These are phyloP conservation scores for Xylaria sp. DNA, from an alignment of 2,329 filamentous ascomycete genomes.

Conservation along the genomic window DNA sequence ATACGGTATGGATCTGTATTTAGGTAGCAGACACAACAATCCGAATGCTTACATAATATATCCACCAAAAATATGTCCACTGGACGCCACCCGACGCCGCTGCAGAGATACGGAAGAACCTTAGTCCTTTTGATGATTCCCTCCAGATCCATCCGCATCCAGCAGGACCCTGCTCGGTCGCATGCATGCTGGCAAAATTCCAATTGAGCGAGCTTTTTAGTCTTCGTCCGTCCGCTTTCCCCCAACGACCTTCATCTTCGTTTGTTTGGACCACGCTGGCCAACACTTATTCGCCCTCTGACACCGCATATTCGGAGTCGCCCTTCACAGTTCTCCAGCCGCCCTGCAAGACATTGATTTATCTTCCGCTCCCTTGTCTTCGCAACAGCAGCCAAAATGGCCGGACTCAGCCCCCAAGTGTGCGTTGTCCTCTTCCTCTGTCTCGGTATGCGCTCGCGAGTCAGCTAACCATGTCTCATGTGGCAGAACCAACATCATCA, in stretches of 20 bases:
- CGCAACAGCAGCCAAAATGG: slow-evolving; percentile 54
- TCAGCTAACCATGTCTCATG: slow-evolving; percentile 26
- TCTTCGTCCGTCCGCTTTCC: neutral
- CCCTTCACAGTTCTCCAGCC: neutral
- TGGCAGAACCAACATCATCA: slow-evolving; percentile 82
- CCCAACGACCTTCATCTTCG: slow-evolving; percentile 3
- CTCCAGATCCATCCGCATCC: slow-evolving; percentile 4
- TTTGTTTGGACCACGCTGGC: neutral
- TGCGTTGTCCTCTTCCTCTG: slow-evolving; percentile 43
- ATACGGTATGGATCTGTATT: too few relatives aligned
- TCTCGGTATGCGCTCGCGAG: slow-evolving; percentile 5
- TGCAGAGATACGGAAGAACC: slow-evolving; percentile 19
- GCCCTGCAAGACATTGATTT: slow-evolving; percentile 6
- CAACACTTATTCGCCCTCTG: neutral
- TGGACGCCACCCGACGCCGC: too few relatives aligned
- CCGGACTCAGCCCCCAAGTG: slow-evolving; percentile 65
- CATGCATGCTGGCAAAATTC: slow-evolving; percentile 1
- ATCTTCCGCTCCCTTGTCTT: slow-evolving; percentile 1
- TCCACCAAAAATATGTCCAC: neutral
- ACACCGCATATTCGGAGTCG: neutral
- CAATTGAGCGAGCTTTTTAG: slow-evolving; percentile 5
- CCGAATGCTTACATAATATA: slow-evolving; percentile 5
- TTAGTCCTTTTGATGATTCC: slow-evolving; percentile 2
- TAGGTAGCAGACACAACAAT: too few relatives aligned
- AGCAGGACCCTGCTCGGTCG: slow-evolving; percentile 6